Conservation (phyloP, 139 green algal genomes). For the Coelastrella sp. region DNA sequence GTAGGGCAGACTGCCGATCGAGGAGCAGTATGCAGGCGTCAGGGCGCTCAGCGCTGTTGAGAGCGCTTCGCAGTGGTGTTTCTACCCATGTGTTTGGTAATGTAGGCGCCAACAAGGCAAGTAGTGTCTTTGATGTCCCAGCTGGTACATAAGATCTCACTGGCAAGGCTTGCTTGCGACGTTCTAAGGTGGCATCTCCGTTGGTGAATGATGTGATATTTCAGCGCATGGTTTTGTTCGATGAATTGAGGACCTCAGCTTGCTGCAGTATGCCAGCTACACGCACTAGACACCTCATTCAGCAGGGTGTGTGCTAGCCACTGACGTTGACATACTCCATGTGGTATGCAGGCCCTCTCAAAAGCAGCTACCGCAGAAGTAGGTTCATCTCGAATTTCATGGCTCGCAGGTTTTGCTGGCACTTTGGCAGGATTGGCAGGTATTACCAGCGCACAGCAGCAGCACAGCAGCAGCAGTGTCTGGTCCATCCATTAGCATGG, state of each 20-base stretch:
- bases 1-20: background rate
- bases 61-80: constrained; percentile 21
- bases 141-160: background rate
- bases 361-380: constrained; percentile 13
- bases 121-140: background rate
- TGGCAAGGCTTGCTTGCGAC: background rate
- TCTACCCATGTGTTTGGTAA: background rate
- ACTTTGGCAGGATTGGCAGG: constrained; percentile 34
- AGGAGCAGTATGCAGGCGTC: constrained; percentile 4
- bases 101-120: constrained; percentile 24
- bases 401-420: constrained; percentile 35
- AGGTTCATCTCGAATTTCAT: constrained; percentile 24
- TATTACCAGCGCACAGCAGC: constrained; percentile 2
- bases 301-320: background rate
- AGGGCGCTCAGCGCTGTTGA: constrained; percentile 5
- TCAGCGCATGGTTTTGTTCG: too few species aligned
- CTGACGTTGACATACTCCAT: background rate
- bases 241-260: too few species aligned
- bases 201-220: too few species aligned
- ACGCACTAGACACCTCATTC: too few species aligned
- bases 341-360: constrained; percentile 2
- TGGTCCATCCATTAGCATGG: background rate
- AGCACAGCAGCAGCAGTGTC: background rate
- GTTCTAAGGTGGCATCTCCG: background rate
- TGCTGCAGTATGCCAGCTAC: too few species aligned